Evolutionary conservation across 176 grass and related monocot genomes (phyloP).

Genomic region (Stipa capillata): DNA sequence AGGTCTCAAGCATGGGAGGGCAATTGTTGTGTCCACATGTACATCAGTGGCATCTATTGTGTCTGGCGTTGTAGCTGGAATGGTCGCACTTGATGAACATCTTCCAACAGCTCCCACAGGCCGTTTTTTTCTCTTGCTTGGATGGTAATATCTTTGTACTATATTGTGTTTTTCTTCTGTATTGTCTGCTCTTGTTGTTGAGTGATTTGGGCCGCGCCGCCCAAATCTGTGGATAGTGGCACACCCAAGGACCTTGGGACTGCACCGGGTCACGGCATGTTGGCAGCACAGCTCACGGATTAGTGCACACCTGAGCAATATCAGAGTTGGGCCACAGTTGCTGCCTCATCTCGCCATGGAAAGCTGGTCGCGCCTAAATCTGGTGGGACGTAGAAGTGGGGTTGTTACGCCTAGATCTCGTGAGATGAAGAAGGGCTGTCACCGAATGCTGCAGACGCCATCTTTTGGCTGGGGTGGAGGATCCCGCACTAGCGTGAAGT

Average conservation of each 20-base stretch:
- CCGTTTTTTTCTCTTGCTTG: conserved; percentile 66
- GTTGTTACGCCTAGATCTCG: too few relatives aligned
- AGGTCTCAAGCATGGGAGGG: conserved; percentile 97
- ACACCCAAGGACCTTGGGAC: not conserved
- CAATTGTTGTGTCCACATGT: conserved; percentile 95
- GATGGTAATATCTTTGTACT: conserved; percentile 66
- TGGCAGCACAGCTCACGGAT: too few relatives aligned
- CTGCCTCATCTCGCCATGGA: not conserved
- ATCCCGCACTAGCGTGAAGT: not conserved
- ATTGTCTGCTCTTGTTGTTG: not conserved
- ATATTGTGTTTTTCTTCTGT: not conserved
- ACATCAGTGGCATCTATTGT: conserved; percentile 93
- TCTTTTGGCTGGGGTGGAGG: not conserved
- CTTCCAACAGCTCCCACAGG: conserved; percentile 57
- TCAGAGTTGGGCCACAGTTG: not conserved
- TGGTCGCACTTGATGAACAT: conserved; percentile 91
- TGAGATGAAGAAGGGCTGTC: not conserved
- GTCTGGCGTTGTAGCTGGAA: conserved; percentile 88
- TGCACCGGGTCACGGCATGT: not conserved
- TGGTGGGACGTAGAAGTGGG: not conserved
- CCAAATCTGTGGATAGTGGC: not conserved
- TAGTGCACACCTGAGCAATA: too few relatives aligned
- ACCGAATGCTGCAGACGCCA: too few relatives aligned
- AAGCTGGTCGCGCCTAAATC: not conserved
- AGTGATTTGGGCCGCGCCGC: not conserved